These are phyloP conservation scores for Didymella lethalis DNA, from an alignment of 2,329 filamentous ascomycete genomes.

Conservation along the genomic window DNA sequence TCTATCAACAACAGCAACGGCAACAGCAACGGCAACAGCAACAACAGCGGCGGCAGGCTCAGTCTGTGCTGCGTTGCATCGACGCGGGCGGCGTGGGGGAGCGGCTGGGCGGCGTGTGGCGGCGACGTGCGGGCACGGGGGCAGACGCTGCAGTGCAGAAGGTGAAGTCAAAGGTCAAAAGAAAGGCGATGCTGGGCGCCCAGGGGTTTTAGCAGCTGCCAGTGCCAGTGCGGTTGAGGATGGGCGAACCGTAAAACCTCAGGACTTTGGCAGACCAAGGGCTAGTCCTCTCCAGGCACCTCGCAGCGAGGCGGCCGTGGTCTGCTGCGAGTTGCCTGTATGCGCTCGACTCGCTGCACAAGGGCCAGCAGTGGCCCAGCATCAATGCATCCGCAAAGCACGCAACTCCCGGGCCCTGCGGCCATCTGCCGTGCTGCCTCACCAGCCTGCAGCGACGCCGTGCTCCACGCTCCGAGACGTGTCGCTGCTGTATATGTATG, in stretches of 20 bases:
- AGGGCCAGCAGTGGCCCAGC: background rate
- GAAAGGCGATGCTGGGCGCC: conserved; percentile 32
- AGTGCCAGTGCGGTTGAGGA: conserved; percentile 18
- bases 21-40: background rate
- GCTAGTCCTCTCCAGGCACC: conserved; percentile 30
- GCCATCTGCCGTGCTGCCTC: conserved; percentile 16
- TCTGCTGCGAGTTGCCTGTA: conserved; percentile 1
- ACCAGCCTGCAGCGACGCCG: conserved; percentile 17
- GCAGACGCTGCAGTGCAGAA: conserved; percentile 16
- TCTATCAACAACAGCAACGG: conserved; percentile 11
- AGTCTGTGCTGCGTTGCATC: conserved; percentile 32
- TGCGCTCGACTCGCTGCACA: conserved; percentile 11
- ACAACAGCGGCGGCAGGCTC: conserved; percentile 20
- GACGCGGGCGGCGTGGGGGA: conserved; percentile 34
- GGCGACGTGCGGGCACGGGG: background rate
- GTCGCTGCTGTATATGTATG: conserved; percentile 12
- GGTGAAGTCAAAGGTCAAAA: conserved; percentile 27
- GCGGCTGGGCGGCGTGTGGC: conserved; percentile 14
- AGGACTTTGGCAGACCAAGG: conserved; percentile 20
- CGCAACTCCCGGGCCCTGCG: conserved; percentile 12
- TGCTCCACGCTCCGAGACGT: conserved; percentile 23
- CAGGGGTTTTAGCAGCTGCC: conserved; percentile 34
- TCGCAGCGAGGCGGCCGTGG: conserved; percentile 13
- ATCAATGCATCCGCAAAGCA: background rate
- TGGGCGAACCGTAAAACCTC: conserved; percentile 25